Percentiles rank a stretch among this genome's conserved stretches.
These are phyloP conservation scores for Petunia axillaris DNA, from an alignment of 257 asterid genomes.

Conservation along the genomic window DNA sequence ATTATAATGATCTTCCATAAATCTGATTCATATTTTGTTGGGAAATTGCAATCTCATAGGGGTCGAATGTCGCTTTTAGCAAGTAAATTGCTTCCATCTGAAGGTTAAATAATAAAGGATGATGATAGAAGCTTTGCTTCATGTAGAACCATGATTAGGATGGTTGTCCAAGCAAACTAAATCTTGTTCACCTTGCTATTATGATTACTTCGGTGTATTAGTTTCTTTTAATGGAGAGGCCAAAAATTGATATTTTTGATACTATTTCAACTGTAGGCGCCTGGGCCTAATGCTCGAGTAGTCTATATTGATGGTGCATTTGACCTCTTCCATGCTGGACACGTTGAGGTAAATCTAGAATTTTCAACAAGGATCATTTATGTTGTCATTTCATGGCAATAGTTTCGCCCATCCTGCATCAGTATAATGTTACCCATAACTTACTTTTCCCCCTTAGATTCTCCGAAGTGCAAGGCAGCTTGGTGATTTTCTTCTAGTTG, in stretches of 20 bases:
- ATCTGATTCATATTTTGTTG: background rate
- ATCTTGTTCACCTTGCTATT: conserved; percentile 16
- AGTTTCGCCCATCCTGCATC: background rate
- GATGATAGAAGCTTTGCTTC: background rate
- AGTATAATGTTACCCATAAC: background rate
- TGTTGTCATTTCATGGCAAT: conserved; percentile 21
- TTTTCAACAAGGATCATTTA: conserved; percentile 13
- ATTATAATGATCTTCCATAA: background rate
- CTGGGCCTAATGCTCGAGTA: conserved; percentile 87
- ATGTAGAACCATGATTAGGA: background rate
- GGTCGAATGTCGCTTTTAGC: background rate
- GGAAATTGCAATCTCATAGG: conserved; percentile 12
- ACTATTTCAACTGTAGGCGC: conserved; percentile 58
- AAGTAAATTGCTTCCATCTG: background rate
- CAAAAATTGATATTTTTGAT: background rate
- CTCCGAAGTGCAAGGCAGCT: conserved; percentile 80
- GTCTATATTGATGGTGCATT: conserved; percentile 97
- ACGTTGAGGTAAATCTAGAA: conserved; percentile 68
- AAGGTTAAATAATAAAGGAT: background rate
- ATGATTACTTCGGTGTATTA: background rate
- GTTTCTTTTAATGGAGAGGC: conserved; percentile 8
- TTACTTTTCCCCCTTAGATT: conserved; percentile 52
- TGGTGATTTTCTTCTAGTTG: conserved; percentile 96
- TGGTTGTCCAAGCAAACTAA: background rate
- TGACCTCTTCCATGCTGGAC: conserved; percentile 98